Conservation (phyloP, 371 early-diverging fungal genomes). For the Mucor piriformis region DNA sequence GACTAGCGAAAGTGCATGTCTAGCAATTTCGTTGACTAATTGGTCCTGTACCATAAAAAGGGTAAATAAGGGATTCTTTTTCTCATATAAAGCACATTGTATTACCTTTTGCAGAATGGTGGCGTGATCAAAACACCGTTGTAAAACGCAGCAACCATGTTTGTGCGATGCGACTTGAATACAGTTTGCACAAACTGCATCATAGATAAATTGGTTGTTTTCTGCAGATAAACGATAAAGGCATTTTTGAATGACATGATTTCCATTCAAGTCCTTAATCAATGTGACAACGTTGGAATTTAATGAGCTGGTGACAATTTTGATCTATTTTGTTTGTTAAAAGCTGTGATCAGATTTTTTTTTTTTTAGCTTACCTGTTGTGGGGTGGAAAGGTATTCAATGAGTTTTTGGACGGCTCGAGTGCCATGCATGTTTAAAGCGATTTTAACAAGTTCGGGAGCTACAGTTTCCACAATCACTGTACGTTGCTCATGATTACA, state of each 20-base stretch:
- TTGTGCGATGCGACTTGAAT: slow-evolving; percentile 91
- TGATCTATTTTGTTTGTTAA: slow-evolving; percentile 65
- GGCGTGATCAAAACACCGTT: slow-evolving; percentile 94
- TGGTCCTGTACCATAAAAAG: slow-evolving; percentile 39
- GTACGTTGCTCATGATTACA: slow-evolving; percentile 77
- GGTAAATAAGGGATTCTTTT: neutral
- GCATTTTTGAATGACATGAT: slow-evolving; percentile 98
- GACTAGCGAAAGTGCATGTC: slow-evolving; percentile 79
- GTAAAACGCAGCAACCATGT: slow-evolving; percentile 98
- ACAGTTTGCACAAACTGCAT: slow-evolving; percentile 84
- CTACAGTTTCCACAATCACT: slow-evolving; percentile 69
- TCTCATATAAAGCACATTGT: neutral
- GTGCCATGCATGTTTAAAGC: slow-evolving; percentile 97
- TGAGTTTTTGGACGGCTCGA: slow-evolving; percentile 93
- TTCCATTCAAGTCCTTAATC: slow-evolving; percentile 96
- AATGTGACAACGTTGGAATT: slow-evolving; percentile 79
- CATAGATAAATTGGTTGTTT: slow-evolving; percentile 88
- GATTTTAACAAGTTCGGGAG: slow-evolving; percentile 77
- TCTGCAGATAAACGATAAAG: slow-evolving; percentile 73
- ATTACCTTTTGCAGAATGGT: slow-evolving; percentile 63
- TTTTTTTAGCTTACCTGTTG: slow-evolving; percentile 80
- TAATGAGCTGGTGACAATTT: slow-evolving; percentile 72
- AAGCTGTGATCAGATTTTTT: too few species aligned
- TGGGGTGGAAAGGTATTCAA: slow-evolving; percentile 76
- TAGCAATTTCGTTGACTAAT: slow-evolving; percentile 76